phyloP scores from a whole-genome alignment of 768 basidiomycete species.

The Lactarius hatsudake region DNA sequence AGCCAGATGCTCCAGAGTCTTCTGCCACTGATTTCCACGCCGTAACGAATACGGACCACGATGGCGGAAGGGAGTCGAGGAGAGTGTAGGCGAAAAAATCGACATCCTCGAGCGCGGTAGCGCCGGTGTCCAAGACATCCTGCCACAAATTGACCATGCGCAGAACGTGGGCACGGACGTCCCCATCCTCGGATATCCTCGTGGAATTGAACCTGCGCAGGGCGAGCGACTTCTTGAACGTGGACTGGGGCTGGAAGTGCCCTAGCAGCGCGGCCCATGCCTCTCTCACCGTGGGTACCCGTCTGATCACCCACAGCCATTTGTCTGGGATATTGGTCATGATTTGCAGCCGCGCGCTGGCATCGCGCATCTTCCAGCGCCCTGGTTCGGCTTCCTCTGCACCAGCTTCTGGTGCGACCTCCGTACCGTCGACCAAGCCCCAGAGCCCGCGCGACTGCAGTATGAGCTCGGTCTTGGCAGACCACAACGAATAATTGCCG shows the following conservation, averaged over 20 bases:
- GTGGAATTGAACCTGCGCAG: conserved; percentile 13
- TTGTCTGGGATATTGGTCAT: conserved; percentile 13
- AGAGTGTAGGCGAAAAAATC: conserved; percentile 11
- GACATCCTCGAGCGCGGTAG: conserved; percentile 6
- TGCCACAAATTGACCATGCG: conserved; percentile 25
- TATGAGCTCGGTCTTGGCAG: conserved; percentile 4
- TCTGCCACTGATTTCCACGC: conserved; percentile 9
- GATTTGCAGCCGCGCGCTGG: conserved; percentile 20
- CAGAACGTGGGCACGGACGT: conserved; percentile 19
- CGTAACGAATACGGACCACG: conserved; percentile 21
- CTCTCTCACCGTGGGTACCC: conserved; percentile 1
- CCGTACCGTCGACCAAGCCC: conserved; percentile 18
- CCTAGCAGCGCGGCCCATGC: conserved; percentile 15
- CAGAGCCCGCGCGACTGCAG: conserved; percentile 22
- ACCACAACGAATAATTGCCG: conserved; percentile 21
- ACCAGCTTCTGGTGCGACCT: conserved; percentile 1
- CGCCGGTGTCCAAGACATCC: conserved; percentile 13
- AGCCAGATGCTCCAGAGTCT: neutral
- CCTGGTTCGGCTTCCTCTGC: neutral
- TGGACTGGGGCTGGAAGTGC: conserved; percentile 19
- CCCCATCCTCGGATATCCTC: conserved; percentile 13
- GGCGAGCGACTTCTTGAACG: conserved; percentile 19
- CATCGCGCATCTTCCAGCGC: conserved; percentile 24
- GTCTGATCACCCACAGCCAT: conserved; percentile 19
- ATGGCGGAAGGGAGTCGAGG: conserved; percentile 18